Conservation (phyloP, 164 flowering plant species). For the Sextonia rubra region DNA sequence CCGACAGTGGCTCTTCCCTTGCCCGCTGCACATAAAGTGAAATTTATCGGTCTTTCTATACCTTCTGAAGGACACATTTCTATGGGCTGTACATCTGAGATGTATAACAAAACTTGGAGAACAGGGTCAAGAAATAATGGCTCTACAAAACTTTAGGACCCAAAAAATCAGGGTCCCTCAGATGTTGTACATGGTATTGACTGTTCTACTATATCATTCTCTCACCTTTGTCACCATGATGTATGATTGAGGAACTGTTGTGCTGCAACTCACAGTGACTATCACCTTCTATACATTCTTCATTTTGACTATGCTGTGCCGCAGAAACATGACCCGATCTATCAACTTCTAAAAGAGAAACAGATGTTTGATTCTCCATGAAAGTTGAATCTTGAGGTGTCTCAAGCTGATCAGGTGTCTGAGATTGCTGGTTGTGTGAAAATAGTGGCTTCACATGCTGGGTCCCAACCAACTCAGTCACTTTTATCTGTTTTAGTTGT, state of each 20-base stretch:
- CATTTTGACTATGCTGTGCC: constrained; percentile 16
- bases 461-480: constrained; percentile 36
- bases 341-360: constrained; percentile 8
- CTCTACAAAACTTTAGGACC: background rate
- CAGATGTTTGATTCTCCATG: constrained; percentile 3
- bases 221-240: constrained; percentile 9
- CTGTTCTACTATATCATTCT: constrained; percentile 6
- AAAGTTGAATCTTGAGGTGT: background rate
- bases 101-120: too few relatives aligned
- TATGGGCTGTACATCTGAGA: too few relatives aligned
- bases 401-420: constrained; percentile 15
- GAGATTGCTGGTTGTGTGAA: constrained; percentile 13
- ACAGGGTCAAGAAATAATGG: background rate
- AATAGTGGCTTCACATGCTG: constrained; percentile 15
- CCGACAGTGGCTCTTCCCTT: too few relatives aligned
- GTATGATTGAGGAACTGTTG: constrained; percentile 3
- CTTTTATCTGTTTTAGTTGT: constrained; percentile 45
- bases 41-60: too few relatives aligned
- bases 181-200: constrained; percentile 12
- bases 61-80: too few relatives aligned
- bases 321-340: constrained; percentile 8
- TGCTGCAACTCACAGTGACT: constrained; percentile 40
- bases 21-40: too few relatives aligned
- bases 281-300: constrained; percentile 33
- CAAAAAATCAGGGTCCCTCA: constrained; percentile 8